Percentiles rank a stretch among this genome's conserved stretches.
phyloP scores from a whole-genome alignment of 2,329 filamentous ascomycete genomes.

The Seiridium unicorne region DNA sequence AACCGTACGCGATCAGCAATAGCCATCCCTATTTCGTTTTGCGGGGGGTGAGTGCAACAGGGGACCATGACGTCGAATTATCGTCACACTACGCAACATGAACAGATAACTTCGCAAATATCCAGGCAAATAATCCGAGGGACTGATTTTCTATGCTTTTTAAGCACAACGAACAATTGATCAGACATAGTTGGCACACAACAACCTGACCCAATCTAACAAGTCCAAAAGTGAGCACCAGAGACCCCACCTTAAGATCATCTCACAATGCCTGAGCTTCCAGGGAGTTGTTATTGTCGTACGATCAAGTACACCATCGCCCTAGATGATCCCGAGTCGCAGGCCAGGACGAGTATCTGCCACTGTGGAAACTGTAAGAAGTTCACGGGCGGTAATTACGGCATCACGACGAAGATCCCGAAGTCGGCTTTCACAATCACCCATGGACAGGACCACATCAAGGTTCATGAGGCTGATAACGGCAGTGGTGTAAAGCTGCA shows the following conservation, averaged over 20 bases:
- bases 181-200: not conserved
- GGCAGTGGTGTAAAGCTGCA: constrained; percentile 43
- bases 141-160: not conserved
- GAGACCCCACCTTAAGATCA: not conserved
- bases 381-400: constrained; percentile 50
- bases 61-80: not conserved
- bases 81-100: not conserved
- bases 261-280: constrained; percentile 25
- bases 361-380: constrained; percentile 54
- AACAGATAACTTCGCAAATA: too few species aligned
- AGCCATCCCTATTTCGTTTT: too few species aligned
- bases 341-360: constrained; percentile 50
- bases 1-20: too few species aligned
- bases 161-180: not conserved
- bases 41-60: too few species aligned
- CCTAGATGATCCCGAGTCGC: constrained; percentile 36
- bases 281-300: constrained; percentile 43
- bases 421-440: constrained; percentile 39
- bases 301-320: constrained; percentile 43
- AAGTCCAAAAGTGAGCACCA: too few species aligned
- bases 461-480: constrained; percentile 47
- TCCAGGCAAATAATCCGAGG: too few species aligned
- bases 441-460: constrained; percentile 28
- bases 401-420: constrained; percentile 49
- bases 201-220: too few species aligned